A percentile compares a stretch with the other conserved stretches of the same genome.
Evolutionary conservation across 768 basidiomycete species (phyloP).

Genomic region (Mycena vulgaris): DNA sequence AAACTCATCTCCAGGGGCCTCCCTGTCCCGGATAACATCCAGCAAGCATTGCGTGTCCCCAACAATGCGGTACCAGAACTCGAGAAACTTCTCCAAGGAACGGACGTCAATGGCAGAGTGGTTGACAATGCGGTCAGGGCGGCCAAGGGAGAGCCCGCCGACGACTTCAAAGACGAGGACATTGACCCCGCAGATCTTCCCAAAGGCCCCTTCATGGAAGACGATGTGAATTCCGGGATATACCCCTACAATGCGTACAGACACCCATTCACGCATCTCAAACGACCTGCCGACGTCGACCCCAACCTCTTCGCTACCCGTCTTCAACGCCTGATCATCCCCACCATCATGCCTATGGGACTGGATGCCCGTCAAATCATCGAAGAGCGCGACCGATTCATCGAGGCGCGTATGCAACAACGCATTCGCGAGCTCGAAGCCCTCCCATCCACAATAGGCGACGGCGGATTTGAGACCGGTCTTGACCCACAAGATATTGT

Average conservation of each 20-base stretch:
- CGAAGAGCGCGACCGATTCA: conserved; percentile 92
- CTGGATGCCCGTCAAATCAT: conserved; percentile 94
- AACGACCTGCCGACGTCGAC: conserved; percentile 73
- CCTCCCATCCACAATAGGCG: conserved; percentile 85
- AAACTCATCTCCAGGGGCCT: conserved; percentile 77
- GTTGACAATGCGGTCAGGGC: conserved; percentile 82
- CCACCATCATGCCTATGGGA: conserved; percentile 91
- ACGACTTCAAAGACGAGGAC: conserved; percentile 69
- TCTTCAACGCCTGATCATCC: conserved; percentile 86
- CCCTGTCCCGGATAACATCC: conserved; percentile 78
- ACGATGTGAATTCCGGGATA: conserved; percentile 83
- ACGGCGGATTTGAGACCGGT: conserved; percentile 73
- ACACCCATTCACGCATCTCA: conserved; percentile 87
- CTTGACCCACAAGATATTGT: conserved; percentile 57
- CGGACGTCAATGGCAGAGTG: conserved; percentile 73
- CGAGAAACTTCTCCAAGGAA: conserved; percentile 74
- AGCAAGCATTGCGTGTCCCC: conserved; percentile 77
- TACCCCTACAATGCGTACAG: conserved; percentile 95
- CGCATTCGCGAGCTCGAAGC: conserved; percentile 89
- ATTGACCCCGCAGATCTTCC: conserved; percentile 74
- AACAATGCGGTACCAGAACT: conserved; percentile 74
- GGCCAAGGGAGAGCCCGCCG: conserved; percentile 60
- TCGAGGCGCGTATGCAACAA: conserved; percentile 91
- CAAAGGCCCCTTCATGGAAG: conserved; percentile 84
- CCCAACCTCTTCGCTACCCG: conserved; percentile 78